Percentiles rank a stretch among this genome's conserved stretches.
phyloP scores from a whole-genome alignment of 176 grass and related monocot genomes.

The Aegilops longissima region DNA sequence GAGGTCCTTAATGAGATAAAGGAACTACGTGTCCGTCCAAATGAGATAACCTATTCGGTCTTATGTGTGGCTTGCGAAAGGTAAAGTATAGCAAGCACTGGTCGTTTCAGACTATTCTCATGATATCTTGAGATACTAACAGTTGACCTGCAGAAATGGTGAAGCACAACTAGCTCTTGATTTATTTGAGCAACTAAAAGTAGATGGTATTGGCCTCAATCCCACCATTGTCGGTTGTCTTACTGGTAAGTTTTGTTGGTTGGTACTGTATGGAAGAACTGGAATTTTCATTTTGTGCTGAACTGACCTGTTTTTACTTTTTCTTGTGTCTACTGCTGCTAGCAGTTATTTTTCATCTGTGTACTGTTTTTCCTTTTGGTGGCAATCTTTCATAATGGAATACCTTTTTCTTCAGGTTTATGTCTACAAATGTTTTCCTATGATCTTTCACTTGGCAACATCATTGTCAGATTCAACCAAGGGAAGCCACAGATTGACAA shows the following conservation, averaged over 20 bases:
- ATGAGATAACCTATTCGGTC: constrained; percentile 92
- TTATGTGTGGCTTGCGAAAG: constrained; percentile 92
- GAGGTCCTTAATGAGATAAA: constrained; percentile 79
- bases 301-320: constrained; percentile 1
- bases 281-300: constrained; percentile 19
- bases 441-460: constrained; percentile 63
- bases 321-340: constrained; percentile 13
- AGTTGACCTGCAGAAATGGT: constrained; percentile 57
- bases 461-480: constrained; percentile 61
- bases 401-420: constrained; percentile 58
- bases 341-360: background rate
- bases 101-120: constrained; percentile 29
- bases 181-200: constrained; percentile 76
- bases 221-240: constrained; percentile 71
- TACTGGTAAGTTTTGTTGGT: constrained; percentile 56
- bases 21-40: constrained; percentile 61
- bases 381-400: constrained; percentile 22
- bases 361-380: constrained; percentile 19
- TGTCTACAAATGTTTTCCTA: constrained; percentile 78
- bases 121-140: constrained; percentile 34
- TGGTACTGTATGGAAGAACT: background rate
- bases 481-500: constrained; percentile 85
- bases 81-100: constrained; percentile 47
- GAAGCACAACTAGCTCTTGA: constrained; percentile 84
- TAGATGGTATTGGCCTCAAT: constrained; percentile 58